Evolutionary conservation across 202 grass and related monocot species (phyloP).

Genomic region (Panicum virgatum): DNA sequence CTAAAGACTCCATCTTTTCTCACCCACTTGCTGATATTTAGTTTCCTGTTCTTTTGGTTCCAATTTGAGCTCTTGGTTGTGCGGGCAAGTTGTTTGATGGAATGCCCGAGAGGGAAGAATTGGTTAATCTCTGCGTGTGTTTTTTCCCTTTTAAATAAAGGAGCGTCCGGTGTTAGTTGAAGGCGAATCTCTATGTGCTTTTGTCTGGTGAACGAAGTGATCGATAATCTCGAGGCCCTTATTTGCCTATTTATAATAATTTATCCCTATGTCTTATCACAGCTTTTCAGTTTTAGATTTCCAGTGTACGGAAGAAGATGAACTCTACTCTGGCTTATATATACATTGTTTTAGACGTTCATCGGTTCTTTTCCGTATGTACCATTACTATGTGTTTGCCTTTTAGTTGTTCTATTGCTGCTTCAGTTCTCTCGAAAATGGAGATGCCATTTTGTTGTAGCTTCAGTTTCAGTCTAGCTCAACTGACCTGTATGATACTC

Average conservation of each 20-base stretch:
- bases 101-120: not conserved
- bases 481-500: not conserved
- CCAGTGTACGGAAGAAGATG: no score
- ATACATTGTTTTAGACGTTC: not conserved
- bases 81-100: conserved; percentile 8
- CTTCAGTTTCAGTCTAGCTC: conserved; percentile 3
- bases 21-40: not conserved
- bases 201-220: not conserved
- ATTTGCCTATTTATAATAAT: not conserved
- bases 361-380: not conserved
- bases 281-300: not conserved
- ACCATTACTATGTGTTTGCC: not conserved
- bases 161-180: not conserved
- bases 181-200: not conserved
- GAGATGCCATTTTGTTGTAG: no score
- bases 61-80: not conserved
- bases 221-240: not conserved
- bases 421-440: not conserved
- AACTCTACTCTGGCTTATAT: no score
- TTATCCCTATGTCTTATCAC: not conserved
- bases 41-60: not conserved
- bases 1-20: not conserved
- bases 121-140: not conserved
- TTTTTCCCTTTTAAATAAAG: not conserved
- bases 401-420: not conserved